phyloP scores from a whole-genome alignment of 345 rosid species.

The Toxicodendron radicans region DNA sequence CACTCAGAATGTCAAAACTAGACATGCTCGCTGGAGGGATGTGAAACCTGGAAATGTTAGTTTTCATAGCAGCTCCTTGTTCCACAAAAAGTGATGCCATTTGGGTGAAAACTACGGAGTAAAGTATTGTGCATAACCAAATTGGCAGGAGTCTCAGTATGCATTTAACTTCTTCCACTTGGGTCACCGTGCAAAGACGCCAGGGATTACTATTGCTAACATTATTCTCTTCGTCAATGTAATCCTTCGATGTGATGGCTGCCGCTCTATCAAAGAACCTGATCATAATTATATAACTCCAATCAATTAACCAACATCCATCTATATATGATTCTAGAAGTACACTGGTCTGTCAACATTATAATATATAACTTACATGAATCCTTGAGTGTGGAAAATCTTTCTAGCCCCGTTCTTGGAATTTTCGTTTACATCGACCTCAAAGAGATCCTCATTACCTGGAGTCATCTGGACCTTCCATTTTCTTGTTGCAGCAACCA shows the following conservation, averaged over 20 bases:
- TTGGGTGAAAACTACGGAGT: constrained; percentile 95
- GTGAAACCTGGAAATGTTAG: constrained; percentile 49
- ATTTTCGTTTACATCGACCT: constrained; percentile 29
- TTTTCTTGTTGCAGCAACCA: constrained; percentile 70
- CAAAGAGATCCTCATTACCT: constrained; percentile 46
- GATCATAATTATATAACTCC: neutral
- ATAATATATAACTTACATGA: constrained; percentile 43
- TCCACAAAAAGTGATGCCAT: constrained; percentile 99
- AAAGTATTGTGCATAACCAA: constrained; percentile 95
- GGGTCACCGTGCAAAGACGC: constrained; percentile 80
- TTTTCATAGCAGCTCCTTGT: constrained; percentile 91
- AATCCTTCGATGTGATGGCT: constrained; percentile 53
- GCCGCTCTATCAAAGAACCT: constrained; percentile 97
- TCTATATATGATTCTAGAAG: neutral
- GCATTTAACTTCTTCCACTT: constrained; percentile 98
- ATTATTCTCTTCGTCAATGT: constrained; percentile 29
- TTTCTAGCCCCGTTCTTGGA: constrained; percentile 44
- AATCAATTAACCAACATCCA: neutral
- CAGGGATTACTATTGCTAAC: constrained; percentile 51
- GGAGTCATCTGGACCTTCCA: constrained; percentile 37
- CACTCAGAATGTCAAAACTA: constrained; percentile 89
- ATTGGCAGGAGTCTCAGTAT: constrained; percentile 80
- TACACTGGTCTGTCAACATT: too few relatives aligned
- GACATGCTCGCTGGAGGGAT: constrained; percentile 98
- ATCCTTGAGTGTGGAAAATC: constrained; percentile 74